phyloP scores from a whole-genome alignment of 306 rosid genomes.

The Gastrolobium villosum region DNA sequence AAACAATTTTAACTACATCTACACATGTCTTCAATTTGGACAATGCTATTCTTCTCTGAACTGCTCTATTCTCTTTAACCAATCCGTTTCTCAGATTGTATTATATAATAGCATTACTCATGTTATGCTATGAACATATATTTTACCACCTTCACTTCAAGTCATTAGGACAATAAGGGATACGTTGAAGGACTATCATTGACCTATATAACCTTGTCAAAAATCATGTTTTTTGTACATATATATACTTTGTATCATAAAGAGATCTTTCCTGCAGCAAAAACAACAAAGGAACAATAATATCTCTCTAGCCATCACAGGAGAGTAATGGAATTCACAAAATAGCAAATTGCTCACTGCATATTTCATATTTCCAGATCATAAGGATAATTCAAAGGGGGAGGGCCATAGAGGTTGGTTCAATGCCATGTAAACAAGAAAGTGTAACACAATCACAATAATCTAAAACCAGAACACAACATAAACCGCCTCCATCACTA shows the following conservation, averaged over 20 bases:
- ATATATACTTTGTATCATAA: background rate
- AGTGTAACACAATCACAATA: background rate
- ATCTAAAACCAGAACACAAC: constrained; percentile 14
- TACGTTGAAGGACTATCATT: constrained; percentile 5
- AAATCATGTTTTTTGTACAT: constrained; percentile 7
- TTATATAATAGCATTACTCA: background rate
- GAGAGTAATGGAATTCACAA: background rate
- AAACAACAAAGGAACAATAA: constrained; percentile 27
- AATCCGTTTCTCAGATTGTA: background rate
- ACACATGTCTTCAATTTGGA: background rate
- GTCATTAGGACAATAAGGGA: background rate
- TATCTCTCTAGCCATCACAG: background rate
- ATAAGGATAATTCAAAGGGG: constrained; percentile 5
- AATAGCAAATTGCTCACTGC: background rate
- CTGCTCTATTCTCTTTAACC: background rate
- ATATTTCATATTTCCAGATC: background rate
- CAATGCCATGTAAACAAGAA: background rate
- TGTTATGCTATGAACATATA: background rate
- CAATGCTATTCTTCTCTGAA: background rate
- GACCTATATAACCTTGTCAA: constrained; percentile 6
- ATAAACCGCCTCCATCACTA: constrained; percentile 17
- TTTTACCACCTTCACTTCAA: constrained; percentile 21
- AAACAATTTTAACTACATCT: background rate
- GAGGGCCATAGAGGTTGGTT: background rate
- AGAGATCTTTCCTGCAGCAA: constrained; percentile 22